Base-by-base conservation (phyloP, 1,284 basidiomycete genomes). In the Heterobasidion occidentale region DNA sequence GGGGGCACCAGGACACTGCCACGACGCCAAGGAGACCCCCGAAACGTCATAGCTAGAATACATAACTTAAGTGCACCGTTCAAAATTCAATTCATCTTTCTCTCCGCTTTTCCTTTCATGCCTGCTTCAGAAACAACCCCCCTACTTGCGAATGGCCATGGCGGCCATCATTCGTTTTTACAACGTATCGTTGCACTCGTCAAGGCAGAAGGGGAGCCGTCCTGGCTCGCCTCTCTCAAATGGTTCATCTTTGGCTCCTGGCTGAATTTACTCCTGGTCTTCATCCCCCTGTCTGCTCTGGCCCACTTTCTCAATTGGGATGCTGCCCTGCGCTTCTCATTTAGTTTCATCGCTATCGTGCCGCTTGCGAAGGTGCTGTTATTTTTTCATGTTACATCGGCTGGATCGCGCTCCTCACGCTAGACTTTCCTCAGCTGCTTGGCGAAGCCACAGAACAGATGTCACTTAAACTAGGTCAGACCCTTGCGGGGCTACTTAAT, bases 381-480 rank as follows among this genome's bases (percentile, higher is more conserved):
- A 19, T 7, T 34, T 46, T 15, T 19, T 27, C 12, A 33, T 44
- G 51, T 47, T 38, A 47, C 42, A 15, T 51, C 59, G 49, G 36
- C 36, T 42, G 27, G 19, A 48, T 48, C 11, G 27, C 27, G 19
- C 11, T 48, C 27, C n/a, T 42, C 35, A 42, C 51, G 17, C 45
- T 19, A 45, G 55, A 52, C 52, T 60, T 46, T 53, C 14, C 56
- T 45, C 51, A 65, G 81, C 74, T 92, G 48, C 79, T 92, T 3
- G 92, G 92, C 14, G 89, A 92, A 62, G 86, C 90, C 3, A 96
- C 93, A 1, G 92, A 96, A 60, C 90, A 95, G 69, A 77, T 93
- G 68, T 89, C 90, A 1, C 67, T 86, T 58, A 84, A 83, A 63
- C 75, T 94, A 36, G 92, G 92, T 4, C 83, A 90, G 65, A 94